These are phyloP conservation scores for Aquilaria agallochum DNA, from an alignment of 441 rosid genomes.

Conservation along the genomic window DNA sequence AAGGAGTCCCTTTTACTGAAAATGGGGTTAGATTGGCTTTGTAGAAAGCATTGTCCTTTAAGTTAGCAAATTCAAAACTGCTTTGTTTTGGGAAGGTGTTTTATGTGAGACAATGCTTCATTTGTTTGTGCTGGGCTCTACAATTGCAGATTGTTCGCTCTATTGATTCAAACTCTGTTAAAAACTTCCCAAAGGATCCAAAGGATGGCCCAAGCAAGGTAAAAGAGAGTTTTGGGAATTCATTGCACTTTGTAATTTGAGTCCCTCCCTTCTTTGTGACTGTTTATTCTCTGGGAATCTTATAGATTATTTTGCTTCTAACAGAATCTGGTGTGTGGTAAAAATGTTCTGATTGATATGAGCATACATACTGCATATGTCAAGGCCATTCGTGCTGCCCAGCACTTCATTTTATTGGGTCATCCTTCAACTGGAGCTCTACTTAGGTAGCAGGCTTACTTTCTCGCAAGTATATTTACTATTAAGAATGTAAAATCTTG, in stretches of 20 bases:
- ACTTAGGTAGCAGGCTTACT: conserved; percentile 49
- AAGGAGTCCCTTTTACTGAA: background rate
- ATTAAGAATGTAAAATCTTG: background rate
- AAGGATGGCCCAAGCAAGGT: conserved; percentile 75
- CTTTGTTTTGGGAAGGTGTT: background rate
- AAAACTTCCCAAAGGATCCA: conserved; percentile 90
- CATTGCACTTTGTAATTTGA: background rate
- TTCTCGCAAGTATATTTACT: background rate
- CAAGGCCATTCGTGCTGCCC: conserved; percentile 96
- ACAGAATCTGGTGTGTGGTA: conserved; percentile 92
- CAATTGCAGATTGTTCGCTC: conserved; percentile 84
- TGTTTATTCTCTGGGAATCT: conserved; percentile 10
- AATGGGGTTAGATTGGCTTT: conserved; percentile 1
- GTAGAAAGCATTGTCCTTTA: background rate
- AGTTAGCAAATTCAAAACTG: background rate
- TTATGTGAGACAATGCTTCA: background rate
- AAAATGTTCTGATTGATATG: conserved; percentile 95
- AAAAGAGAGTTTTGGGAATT: conserved; percentile 17
- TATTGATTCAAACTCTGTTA: conserved; percentile 92
- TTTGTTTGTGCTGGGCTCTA: conserved; percentile 12
- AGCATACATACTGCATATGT: conserved; percentile 99
- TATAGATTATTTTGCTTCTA: conserved; percentile 21
- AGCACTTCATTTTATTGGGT: conserved; percentile 93
- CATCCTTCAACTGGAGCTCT: conserved; percentile 83
- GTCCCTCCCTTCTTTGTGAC: background rate